A percentile compares a stretch with the other conserved stretches of the same genome.
These are phyloP conservation scores for Chamaecyparis obtusa DNA, from an alignment of 75 land plant species.

Conservation along the genomic window DNA sequence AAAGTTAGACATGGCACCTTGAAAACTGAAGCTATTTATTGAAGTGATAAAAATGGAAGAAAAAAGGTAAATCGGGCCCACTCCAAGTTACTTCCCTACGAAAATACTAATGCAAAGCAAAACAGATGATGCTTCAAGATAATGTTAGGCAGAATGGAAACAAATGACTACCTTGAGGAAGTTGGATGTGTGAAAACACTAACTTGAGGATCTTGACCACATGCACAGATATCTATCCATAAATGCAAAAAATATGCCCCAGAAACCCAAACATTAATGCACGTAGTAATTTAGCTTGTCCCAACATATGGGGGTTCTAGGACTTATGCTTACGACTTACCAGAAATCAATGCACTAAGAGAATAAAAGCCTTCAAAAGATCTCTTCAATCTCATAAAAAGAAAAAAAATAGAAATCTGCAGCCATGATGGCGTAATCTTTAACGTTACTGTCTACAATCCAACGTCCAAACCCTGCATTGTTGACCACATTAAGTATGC, in stretches of 20 bases:
- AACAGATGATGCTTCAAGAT: too few species aligned
- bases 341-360: background rate
- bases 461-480: background rate
- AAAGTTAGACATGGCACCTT: background rate
- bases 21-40: background rate
- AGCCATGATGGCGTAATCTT: background rate
- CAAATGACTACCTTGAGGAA: background rate
- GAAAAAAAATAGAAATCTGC: background rate
- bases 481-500: background rate
- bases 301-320: background rate
- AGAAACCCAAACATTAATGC: background rate
- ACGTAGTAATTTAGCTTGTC: background rate
- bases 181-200: background rate
- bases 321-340: background rate
- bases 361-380: background rate
- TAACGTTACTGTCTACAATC: background rate
- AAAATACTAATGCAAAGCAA: background rate
- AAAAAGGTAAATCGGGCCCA: background rate
- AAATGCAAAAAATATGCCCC: background rate
- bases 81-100: background rate
- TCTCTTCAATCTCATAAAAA: background rate
- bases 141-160: background rate
- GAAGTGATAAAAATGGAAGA: background rate
- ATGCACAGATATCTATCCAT: background rate
- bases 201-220: background rate